phyloP scores from a whole-genome alignment of 495 filamentous ascomycete species.

The Penicillium paxilli region DNA sequence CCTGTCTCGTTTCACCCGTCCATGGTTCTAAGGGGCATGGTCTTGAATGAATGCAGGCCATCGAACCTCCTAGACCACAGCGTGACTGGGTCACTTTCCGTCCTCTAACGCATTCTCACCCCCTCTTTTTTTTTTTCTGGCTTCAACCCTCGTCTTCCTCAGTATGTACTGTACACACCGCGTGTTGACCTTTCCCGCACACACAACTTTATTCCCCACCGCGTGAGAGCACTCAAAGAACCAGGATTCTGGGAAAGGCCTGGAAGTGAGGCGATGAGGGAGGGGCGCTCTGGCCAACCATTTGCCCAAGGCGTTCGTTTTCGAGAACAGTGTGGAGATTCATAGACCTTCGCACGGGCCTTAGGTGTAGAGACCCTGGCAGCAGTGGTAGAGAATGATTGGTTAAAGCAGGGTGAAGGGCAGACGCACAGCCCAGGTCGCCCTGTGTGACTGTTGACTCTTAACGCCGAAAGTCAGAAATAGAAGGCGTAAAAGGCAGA shows the following conservation, averaged over 20 bases:
- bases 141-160: background rate
- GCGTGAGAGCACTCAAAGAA: background rate
- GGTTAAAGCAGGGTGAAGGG: background rate
- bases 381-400: slow-evolving; percentile 1
- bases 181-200: background rate
- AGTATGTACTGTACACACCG: too few relatives aligned
- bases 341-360: slow-evolving; percentile 13
- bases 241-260: slow-evolving; percentile 4
- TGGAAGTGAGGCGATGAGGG: slow-evolving; percentile 21
- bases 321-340: slow-evolving; percentile 24
- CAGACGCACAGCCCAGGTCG: background rate
- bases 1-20: background rate
- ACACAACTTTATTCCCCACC: slow-evolving; percentile 9
- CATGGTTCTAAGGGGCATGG: background rate
- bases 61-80: background rate
- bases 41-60: background rate
- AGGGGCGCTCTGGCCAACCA: slow-evolving; percentile 14
- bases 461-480: background rate
- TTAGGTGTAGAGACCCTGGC: slow-evolving; percentile 6
- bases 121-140: background rate
- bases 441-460: background rate
- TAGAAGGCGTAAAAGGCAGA: background rate
- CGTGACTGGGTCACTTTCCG: background rate
- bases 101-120: background rate
- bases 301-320: slow-evolving; percentile 5